Evolutionary conservation across 2,329 filamentous ascomycete species (phyloP).

Genomic region (Aotearoamyces nothofagi): DNA sequence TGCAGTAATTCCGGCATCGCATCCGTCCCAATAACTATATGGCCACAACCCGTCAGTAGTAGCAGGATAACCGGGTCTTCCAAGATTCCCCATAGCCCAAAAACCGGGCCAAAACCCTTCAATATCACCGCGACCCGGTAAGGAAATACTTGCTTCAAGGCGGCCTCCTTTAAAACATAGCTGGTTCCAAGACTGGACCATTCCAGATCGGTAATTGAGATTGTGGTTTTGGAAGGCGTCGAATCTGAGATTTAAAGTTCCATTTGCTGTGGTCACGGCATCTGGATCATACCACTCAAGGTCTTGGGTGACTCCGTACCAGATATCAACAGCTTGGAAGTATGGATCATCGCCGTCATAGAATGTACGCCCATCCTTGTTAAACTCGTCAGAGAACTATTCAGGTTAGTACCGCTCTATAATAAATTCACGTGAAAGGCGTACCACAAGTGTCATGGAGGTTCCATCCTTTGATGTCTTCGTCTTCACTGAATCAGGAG

Average conservation of each 20-base stretch:
- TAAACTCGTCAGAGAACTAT: constrained; percentile 59
- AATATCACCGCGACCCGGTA: constrained; percentile 50
- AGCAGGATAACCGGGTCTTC: constrained; percentile 50
- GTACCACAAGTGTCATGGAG: constrained; percentile 44
- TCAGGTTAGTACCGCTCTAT: constrained; percentile 4
- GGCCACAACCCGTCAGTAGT: constrained; percentile 63
- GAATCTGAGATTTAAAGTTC: constrained; percentile 47
- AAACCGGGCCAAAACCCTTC: constrained; percentile 63
- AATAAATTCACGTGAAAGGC: constrained; percentile 9
- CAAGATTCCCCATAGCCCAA: constrained; percentile 63
- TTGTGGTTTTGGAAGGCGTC: constrained; percentile 50
- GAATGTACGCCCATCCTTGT: constrained; percentile 49
- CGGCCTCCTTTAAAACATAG: constrained; percentile 58
- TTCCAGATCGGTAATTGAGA: constrained; percentile 54
- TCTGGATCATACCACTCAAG: constrained; percentile 60
- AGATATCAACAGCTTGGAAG: constrained; percentile 52
- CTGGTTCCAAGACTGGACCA: constrained; percentile 63
- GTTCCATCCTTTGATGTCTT: constrained; percentile 43
- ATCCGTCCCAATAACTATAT: constrained; percentile 54
- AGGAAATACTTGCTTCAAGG: constrained; percentile 53
- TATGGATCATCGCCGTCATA: constrained; percentile 57
- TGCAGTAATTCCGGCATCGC: constrained; percentile 55
- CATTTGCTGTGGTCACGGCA: constrained; percentile 44
- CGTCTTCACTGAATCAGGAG: constrained; percentile 38
- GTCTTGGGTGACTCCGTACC: constrained; percentile 59